Evolutionary conservation across 768 basidiomycete genomes (phyloP).

Genomic region (Phlebiopsis flavidoalba): DNA sequence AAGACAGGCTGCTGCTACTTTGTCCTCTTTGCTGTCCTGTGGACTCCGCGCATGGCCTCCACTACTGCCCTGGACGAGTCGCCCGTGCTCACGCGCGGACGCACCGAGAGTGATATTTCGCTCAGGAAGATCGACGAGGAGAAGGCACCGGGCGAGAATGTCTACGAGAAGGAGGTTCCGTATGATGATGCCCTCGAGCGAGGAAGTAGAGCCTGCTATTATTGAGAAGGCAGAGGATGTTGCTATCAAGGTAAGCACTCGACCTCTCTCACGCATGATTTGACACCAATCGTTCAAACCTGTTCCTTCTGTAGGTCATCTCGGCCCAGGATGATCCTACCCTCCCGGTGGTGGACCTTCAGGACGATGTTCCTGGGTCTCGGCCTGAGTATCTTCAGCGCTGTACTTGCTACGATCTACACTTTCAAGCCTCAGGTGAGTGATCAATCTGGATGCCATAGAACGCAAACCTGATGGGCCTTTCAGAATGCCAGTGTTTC

Average conservation of each 20-base stretch:
- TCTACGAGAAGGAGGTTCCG: conserved; percentile 2
- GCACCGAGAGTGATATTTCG: conserved; percentile 3
- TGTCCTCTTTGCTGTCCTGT: neutral
- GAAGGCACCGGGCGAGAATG: conserved; percentile 13
- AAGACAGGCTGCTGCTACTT: neutral
- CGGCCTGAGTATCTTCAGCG: conserved; percentile 43
- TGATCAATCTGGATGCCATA: neutral
- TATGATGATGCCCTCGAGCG: conserved; percentile 6
- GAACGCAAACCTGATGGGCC: conserved; percentile 18
- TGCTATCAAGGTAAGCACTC: conserved; percentile 30
- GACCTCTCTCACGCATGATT: neutral
- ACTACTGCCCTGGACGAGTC: neutral
- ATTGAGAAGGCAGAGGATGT: conserved; percentile 41
- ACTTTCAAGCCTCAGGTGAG: conserved; percentile 31
- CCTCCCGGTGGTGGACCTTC: conserved; percentile 43
- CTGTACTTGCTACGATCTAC: conserved; percentile 33
- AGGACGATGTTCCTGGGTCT: conserved; percentile 43
- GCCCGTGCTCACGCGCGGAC: conserved; percentile 7
- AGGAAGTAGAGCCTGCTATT: conserved; percentile 22
- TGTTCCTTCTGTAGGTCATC: conserved; percentile 31
- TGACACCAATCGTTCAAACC: no score
- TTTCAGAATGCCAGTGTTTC: conserved; percentile 47
- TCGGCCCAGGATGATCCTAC: conserved; percentile 45
- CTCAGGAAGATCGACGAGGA: conserved; percentile 15
- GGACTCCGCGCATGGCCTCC: neutral